Evolutionary conservation across 78 protist genomes (phyloP), one percentile per base, ranked within the genome.

Genomic region (Dictyostelium purpureum): DNA sequence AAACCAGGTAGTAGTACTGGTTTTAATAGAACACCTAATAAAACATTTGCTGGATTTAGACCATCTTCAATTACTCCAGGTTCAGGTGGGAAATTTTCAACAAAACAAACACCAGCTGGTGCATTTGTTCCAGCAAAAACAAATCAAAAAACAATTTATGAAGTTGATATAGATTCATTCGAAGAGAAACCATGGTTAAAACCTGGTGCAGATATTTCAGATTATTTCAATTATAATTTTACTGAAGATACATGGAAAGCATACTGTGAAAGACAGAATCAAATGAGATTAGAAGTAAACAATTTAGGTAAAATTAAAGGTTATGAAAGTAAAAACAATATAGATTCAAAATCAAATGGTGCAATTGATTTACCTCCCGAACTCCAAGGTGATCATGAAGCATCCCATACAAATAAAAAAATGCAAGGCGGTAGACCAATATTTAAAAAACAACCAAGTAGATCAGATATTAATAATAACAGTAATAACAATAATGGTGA

Each of bases 171-270:
- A 0, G 97, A 85, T 5, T 65, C 51, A 11, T 49, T 75, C 42
- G 96, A 88, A 19, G 97, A 96, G 12, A 88, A 89, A 79, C 97
- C 97, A 6, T 96, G 97, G 97, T 77, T 90, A 18, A 81, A 83
- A 18, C 97, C 96, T 5, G 97, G 96, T 45, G 96, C 97, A 1
- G 98, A 97, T 42, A 45, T 97, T 49, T 76, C 96, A 19, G 98
- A 97, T 26, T 97, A 95, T 77, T 97, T 97, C 87, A 97, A 97
- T 63, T 97, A 97, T 51, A 97, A 97, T 42, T 97, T 97, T 54
- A 90, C 75, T 28, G 98, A 97, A 66, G 96, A 96, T 26, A 93
- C 98, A 9, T 97, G 98, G 98, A 49, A 67, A 45, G 85, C 77
- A 4, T 96, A 96, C 67, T 90, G 96, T 26, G 88, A 90, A 75